These are phyloP conservation scores for Wallacemonas sp. DNA, from an alignment of 208 protist genomes.

Conservation along the genomic window DNA sequence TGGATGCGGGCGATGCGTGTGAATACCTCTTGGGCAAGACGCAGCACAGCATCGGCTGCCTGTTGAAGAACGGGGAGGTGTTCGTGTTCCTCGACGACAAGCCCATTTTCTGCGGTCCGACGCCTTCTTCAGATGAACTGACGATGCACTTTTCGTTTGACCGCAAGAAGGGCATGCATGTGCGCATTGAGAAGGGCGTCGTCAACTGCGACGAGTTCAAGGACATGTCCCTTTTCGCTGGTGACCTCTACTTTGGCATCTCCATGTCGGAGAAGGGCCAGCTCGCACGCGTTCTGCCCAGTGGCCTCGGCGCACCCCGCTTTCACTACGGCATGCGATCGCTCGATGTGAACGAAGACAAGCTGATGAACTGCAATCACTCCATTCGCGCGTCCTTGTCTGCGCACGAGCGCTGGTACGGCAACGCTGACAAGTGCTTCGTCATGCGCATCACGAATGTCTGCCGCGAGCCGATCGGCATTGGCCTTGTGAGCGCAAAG, in stretches of 20 bases:
- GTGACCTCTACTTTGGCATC: background rate
- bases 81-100: constrained; percentile 2
- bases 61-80: background rate
- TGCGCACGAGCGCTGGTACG: background rate
- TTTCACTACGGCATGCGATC: background rate
- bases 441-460: too few species aligned
- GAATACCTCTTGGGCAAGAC: too few species aligned
- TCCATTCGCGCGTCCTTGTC: background rate
- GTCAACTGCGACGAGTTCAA: too few species aligned
- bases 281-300: background rate
- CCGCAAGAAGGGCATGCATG: background rate
- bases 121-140: background rate
- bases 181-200: too few species aligned
- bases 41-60: constrained; percentile 3
- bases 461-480: too few species aligned
- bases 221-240: too few species aligned
- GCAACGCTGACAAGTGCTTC: background rate
- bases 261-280: background rate
- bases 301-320: background rate
- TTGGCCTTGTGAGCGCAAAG: background rate
- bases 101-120: background rate
- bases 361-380: background rate
- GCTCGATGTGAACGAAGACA: background rate
- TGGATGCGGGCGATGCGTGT: too few species aligned
- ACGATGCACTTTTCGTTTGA: constrained; percentile 1